These are phyloP conservation scores for Solanum rostratum DNA, from an alignment of 257 asterid genomes.

Conservation along the genomic window DNA sequence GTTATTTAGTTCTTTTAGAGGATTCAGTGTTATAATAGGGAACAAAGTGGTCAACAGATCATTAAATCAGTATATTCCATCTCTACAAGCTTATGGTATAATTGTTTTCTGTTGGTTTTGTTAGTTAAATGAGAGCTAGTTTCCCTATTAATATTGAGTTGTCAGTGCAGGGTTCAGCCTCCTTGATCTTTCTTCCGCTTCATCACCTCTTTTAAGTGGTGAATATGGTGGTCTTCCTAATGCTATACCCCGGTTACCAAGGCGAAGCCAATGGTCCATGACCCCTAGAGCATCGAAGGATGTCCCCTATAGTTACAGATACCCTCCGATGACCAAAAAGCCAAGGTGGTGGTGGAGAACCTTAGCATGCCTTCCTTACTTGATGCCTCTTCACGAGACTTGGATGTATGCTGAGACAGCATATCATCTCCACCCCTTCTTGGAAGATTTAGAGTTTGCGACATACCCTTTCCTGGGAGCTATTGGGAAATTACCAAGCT, in stretches of 20 bases:
- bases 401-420: slow-evolving; percentile 94
- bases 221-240: slow-evolving; percentile 37
- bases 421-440: slow-evolving; percentile 63
- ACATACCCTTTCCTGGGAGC: slow-evolving; percentile 66
- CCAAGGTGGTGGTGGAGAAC: slow-evolving; percentile 93
- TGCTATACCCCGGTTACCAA: slow-evolving; percentile 30
- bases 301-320: slow-evolving; percentile 50
- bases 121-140: background rate
- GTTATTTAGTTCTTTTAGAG: background rate
- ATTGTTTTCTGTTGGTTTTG: background rate
- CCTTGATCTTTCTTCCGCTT: slow-evolving; percentile 35
- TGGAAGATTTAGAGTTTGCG: slow-evolving; percentile 58
- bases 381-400: slow-evolving; percentile 84
- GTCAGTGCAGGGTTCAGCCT: slow-evolving; percentile 25
- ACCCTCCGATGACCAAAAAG: slow-evolving; percentile 71
- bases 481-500: slow-evolving; percentile 56
- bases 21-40: background rate
- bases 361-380: slow-evolving; percentile 78
- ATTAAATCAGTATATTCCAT: background rate
- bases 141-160: background rate
- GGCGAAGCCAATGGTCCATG: slow-evolving; percentile 1
- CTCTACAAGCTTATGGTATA: background rate
- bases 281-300: slow-evolving; percentile 64
- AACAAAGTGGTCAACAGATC: background rate
- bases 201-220: slow-evolving; percentile 41